These are phyloP conservation scores for Boletus bicolor DNA, from an alignment of 768 basidiomycete genomes.

Conservation along the genomic window DNA sequence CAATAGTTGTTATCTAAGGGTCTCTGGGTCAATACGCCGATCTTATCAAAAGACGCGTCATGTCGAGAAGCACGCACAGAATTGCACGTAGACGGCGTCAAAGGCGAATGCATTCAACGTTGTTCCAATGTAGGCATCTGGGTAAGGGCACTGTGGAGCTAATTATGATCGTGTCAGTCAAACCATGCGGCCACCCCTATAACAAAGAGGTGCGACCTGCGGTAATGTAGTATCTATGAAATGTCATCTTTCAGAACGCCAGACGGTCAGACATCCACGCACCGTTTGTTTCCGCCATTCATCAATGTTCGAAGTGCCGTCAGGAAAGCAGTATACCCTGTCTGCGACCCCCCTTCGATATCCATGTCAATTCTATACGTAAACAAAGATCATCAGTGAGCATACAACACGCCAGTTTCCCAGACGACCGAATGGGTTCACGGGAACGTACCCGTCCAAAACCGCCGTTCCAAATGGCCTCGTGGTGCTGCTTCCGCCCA, in stretches of 20 bases:
- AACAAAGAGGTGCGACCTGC: constrained; percentile 27
- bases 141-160: constrained; percentile 47
- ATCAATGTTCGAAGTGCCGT: constrained; percentile 27
- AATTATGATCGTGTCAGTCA: neutral
- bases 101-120: constrained; percentile 42
- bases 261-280: constrained; percentile 6
- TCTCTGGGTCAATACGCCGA: constrained; percentile 1
- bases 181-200: neutral
- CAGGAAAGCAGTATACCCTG: constrained; percentile 31
- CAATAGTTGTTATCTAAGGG: constrained; percentile 47
- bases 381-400: neutral
- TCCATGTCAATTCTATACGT: constrained; percentile 40
- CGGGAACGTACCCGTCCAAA: constrained; percentile 56
- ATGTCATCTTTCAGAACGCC: neutral
- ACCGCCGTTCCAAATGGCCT: constrained; percentile 72
- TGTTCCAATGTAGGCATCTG: constrained; percentile 43
- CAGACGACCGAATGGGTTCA: constrained; percentile 1
- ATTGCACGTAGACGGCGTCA: constrained; percentile 52
- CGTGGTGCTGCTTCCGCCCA: constrained; percentile 58
- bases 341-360: constrained; percentile 42
- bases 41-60: neutral
- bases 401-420: neutral
- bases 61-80: constrained; percentile 30
- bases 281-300: constrained; percentile 28
- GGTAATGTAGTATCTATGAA: constrained; percentile 42